Evolutionary conservation across 371 early-diverging fungal genomes (phyloP), one percentile per base, ranked within the genome.

Genomic region (Apophysomyces elegans): DNA sequence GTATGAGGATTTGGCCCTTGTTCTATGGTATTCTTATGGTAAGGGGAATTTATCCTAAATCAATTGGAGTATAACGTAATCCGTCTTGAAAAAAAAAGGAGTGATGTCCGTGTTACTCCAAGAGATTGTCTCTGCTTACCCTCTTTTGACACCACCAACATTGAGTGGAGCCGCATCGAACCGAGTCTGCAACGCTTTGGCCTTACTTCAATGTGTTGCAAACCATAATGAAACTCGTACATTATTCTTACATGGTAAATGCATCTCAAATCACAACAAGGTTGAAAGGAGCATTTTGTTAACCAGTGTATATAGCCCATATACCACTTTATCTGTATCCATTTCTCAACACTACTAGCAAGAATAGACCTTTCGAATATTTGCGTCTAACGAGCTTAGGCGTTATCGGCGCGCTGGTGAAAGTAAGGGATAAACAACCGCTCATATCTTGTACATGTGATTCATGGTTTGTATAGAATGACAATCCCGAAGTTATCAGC

Each of bases 251-350:
- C 91, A 91, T 83, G 88, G 90, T 89, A 80, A 68, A 56, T 12
- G 37, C 46, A 44, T 50, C 32, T 26, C 32, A 26, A 56, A 14
- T 35, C 16, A 35, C n/a, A 57, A 43, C 14, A 12, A 61, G 21
- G 18, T 13, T 21, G 35, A 46, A 12, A 2, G 39, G 37, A 9
- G 13, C 26, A 45, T 5, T 6, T 62, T 21, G 9, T 37, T 18
- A 61, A 43, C 8, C 4, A 26, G 32, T 35, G 16, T 47, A 58
- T 39, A 73, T 76, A 89, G 96, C 98, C 8, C 96, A 98, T 74
- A 91, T 99, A 65, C 99, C 99, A 2, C 87, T 97, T 62, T 97
- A 96, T 72, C 85, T 99, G 56, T 99, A 98, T 70, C 99, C 99
- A 37, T 97, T 98, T 79, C 86, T 99, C 66, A 97, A 96, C 78